phyloP scores from a whole-genome alignment of 495 filamentous ascomycete genomes.

The Penicillium chermesinum region DNA sequence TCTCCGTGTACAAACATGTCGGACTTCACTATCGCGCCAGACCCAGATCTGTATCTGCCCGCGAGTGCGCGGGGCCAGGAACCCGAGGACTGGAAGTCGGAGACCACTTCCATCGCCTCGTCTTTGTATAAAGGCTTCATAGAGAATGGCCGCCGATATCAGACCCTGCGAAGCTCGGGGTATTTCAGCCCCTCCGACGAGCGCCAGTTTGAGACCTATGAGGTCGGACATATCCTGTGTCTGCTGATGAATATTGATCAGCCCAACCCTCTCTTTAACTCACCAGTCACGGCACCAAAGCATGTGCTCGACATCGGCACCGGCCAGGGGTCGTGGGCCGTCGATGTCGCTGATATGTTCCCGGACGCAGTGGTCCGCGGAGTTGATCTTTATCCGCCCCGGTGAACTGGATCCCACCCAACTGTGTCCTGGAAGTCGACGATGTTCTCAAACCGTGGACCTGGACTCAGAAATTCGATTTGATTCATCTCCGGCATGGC shows the following conservation, averaged over 20 bases:
- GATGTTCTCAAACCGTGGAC: conserved; percentile 27
- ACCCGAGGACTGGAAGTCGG: not conserved
- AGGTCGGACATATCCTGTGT: conserved; percentile 3
- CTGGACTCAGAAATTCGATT: conserved; percentile 22
- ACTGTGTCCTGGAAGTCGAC: conserved; percentile 30
- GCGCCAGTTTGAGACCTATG: conserved; percentile 6
- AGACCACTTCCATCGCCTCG: conserved; percentile 5
- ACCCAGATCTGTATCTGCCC: conserved; percentile 2
- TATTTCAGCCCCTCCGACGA: conserved; percentile 11
- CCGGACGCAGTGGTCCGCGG: conserved; percentile 13
- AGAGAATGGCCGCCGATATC: conserved; percentile 10
- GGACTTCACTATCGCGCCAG: conserved; percentile 6
- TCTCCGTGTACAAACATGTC: not conserved
- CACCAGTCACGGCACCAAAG: conserved; percentile 1
- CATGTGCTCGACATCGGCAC: conserved; percentile 10
- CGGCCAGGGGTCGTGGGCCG: conserved; percentile 4
- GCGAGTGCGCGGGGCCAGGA: not conserved
- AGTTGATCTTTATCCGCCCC: conserved; percentile 23
- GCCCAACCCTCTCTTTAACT: conserved; percentile 1
- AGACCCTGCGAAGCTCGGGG: conserved; percentile 1
- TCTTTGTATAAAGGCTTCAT: conserved; percentile 3
- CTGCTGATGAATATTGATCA: not conserved
- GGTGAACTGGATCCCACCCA: conserved; percentile 28
- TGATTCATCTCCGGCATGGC: conserved; percentile 26
- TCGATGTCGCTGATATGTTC: conserved; percentile 8